Evolutionary conservation across 208 protist genomes (phyloP).

Genomic region (Leptomonas seymouri): DNA sequence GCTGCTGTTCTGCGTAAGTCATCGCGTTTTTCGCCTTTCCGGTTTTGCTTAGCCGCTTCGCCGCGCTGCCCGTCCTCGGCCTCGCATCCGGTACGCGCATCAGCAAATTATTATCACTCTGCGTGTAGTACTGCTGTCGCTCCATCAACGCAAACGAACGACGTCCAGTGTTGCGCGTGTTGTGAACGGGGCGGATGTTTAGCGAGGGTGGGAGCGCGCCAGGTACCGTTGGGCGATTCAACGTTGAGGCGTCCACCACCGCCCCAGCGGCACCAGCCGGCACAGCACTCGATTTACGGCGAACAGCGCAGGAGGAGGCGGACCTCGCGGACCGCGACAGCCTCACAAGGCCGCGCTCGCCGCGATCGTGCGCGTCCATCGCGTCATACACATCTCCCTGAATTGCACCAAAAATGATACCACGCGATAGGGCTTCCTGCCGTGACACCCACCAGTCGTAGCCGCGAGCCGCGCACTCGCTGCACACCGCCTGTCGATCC

Average conservation of each 20-base stretch:
- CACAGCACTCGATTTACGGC: background rate
- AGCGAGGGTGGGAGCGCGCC: slow-evolving; percentile 65
- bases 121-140: slow-evolving; percentile 88
- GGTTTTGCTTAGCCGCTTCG: background rate
- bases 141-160: slow-evolving; percentile 68
- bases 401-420: slow-evolving; percentile 49
- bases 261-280: background rate
- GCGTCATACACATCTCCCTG: slow-evolving; percentile 34
- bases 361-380: slow-evolving; percentile 22
- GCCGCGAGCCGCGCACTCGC: slow-evolving; percentile 35
- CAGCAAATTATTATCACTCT: slow-evolving; percentile 83
- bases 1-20: background rate
- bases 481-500: slow-evolving; percentile 42
- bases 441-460: slow-evolving; percentile 43
- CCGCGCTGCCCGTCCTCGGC: background rate
- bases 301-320: background rate
- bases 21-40: background rate
- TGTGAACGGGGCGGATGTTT: slow-evolving; percentile 42
- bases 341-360: background rate
- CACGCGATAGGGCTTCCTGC: slow-evolving; percentile 40
- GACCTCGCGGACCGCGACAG: background rate
- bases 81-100: slow-evolving; percentile 20
- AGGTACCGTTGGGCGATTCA: slow-evolving; percentile 44
- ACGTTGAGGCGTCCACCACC: background rate
- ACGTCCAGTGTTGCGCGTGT: slow-evolving; percentile 52